Evolutionary conservation across 768 basidiomycete genomes (phyloP), one percentile per base, ranked within the genome.

Genomic region (Xerocomus potaroensis): DNA sequence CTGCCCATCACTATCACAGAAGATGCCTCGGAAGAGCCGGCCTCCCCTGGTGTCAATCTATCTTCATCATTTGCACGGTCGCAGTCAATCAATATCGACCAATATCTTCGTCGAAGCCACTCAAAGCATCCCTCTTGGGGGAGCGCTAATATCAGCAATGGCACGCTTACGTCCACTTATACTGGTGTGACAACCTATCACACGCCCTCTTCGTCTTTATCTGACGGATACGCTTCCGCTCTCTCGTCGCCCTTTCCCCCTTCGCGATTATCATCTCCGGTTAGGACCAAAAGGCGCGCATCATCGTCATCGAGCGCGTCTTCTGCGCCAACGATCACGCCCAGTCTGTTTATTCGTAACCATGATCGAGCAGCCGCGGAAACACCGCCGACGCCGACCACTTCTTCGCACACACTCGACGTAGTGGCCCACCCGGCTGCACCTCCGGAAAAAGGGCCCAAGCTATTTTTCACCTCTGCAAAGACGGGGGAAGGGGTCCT

Each of bases 191-290:
- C 83, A 1, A 71, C 81, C 33, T 91, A 84, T 64, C 84, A 88
- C 63, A 91, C 89, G 0, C 87, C 89, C 7, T 79, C 83, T 0
- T 90, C 88, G 0, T 88, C 86, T n/a, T 51, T 87, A 34, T 84
- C 79, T 53, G 82, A 87, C 59, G 54, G 61, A 3, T 85, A 71
- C 50, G 72, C 78, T 16, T 79, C 82, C 7, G 83, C 84, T 3
- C 74, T 77, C 9, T 78, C 78, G 4, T 82, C 83, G 3, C 81
- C 81, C 0, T 70, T 73, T 43, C 71, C 77, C 0, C 56, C 51
- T 1, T 66, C 62, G 9, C 53, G 51, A 8, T 58, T 70, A 42
- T 58, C 61, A 39, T 60, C 57, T 45, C 54, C 61, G 34, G 48
- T 50, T 54, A 50, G 55, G 56, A 51, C 8, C 54, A 63, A 62